Conservation (phyloP, 1,139 yeast species). For the Saccharomyces hybrid region DNA sequence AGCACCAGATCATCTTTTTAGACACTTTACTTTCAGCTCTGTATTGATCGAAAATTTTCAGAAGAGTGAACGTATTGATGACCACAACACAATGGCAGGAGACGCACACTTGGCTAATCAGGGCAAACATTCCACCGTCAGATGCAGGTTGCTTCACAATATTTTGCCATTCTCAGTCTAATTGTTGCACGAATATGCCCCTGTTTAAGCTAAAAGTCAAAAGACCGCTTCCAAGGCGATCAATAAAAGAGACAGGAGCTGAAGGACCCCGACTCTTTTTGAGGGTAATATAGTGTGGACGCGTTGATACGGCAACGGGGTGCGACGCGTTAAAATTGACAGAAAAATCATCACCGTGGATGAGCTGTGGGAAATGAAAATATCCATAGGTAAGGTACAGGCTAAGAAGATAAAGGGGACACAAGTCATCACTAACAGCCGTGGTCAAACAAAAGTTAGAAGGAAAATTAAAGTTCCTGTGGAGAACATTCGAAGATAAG, state of each 20-base stretch:
- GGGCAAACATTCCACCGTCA: neutral
- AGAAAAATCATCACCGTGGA: neutral
- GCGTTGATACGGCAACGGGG: constrained; percentile 1
- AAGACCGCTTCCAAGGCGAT: neutral
- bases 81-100: neutral
- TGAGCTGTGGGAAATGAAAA: neutral
- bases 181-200: neutral
- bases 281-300: neutral
- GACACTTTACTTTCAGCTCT: too few relatives aligned
- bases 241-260: neutral
- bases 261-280: neutral
- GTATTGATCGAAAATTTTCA: too few relatives aligned
- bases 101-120: neutral
- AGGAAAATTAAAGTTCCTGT: neutral
- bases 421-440: neutral
- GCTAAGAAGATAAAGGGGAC: neutral
- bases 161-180: too few relatives aligned
- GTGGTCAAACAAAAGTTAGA: neutral
- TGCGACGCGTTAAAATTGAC: constrained; percentile 3
- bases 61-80: too few relatives aligned
- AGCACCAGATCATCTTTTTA: too few relatives aligned
- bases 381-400: neutral
- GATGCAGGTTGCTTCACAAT: neutral
- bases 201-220: neutral
- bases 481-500: neutral